Evolutionary conservation across 2,329 filamentous ascomycete genomes (phyloP).

Genomic region (Clathrospora elynae): DNA sequence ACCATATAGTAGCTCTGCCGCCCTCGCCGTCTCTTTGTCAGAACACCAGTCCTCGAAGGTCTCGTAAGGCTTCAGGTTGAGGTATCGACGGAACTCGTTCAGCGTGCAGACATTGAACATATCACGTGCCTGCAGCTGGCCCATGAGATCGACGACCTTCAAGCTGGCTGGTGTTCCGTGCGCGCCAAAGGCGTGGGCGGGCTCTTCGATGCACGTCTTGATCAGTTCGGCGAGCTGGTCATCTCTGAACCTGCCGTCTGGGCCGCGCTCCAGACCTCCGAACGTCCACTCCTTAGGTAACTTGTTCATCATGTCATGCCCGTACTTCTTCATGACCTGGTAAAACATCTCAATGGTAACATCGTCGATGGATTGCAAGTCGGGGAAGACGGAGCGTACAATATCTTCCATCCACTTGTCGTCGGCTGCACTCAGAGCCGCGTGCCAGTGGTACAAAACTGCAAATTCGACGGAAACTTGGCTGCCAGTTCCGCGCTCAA

Average conservation of each 20-base stretch:
- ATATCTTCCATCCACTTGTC: conserved; percentile 75
- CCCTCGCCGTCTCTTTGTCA: conserved; percentile 69
- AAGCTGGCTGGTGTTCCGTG: conserved; percentile 75
- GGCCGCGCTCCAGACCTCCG: conserved; percentile 65
- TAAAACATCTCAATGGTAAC: conserved; percentile 45
- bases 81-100: conserved; percentile 83
- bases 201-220: conserved; percentile 69
- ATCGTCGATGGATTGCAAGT: conserved; percentile 38
- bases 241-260: conserved; percentile 72
- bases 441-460: conserved; percentile 85
- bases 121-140: conserved; percentile 73
- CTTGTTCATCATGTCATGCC: conserved; percentile 62
- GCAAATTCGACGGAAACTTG: conserved; percentile 87
- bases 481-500: conserved; percentile 70
- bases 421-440: conserved; percentile 72
- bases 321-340: conserved; percentile 41
- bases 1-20: conserved; percentile 64
- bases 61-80: conserved; percentile 75
- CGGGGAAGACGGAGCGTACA: conserved; percentile 27
- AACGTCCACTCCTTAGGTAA: conserved; percentile 73
- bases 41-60: conserved; percentile 84
- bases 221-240: conserved; percentile 75
- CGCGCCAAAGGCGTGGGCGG: conserved; percentile 59
- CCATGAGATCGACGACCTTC: conserved; percentile 75
- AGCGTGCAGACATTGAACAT: conserved; percentile 75